phyloP scores from a whole-genome alignment of 345 rosid species.

The rapeseed (Brassica napus) region DNA sequence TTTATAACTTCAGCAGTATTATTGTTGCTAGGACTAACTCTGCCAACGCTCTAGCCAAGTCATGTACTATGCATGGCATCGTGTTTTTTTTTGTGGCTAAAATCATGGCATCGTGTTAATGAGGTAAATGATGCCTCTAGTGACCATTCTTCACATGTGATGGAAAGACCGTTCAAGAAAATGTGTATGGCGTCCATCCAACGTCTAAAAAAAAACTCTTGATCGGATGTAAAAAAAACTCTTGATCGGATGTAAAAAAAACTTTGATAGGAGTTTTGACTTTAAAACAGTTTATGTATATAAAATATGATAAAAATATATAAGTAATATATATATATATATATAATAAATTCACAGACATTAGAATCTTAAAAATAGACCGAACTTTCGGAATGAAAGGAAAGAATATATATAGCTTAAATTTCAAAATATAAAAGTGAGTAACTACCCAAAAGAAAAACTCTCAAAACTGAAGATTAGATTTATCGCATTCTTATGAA shows the following conservation, averaged over 20 bases:
- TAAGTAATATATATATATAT: not conserved
- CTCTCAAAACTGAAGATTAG: not conserved
- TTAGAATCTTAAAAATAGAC: not conserved
- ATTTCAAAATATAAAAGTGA: not conserved
- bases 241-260: not conserved
- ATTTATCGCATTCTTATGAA: not conserved
- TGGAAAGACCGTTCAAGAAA: not conserved
- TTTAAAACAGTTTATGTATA: not conserved
- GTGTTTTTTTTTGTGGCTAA: too few species aligned
- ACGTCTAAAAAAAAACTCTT: not conserved
- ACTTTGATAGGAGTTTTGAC: not conserved
- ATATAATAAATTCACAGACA: not conserved
- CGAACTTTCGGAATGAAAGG: not conserved
- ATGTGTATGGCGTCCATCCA: not conserved
- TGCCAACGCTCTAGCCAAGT: not conserved
- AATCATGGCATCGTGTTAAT: not conserved
- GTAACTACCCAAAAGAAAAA: not conserved
- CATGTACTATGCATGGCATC: not conserved
- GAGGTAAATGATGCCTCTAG: constrained; percentile 10
- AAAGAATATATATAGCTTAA: not conserved
- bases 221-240: too few species aligned
- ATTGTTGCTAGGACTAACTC: not conserved
- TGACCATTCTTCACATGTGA: not conserved
- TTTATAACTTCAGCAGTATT: not conserved
- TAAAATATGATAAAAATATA: not conserved